Evolutionary conservation across 805 yeast species (phyloP).

Genomic region (Kuraishia capsulata): DNA sequence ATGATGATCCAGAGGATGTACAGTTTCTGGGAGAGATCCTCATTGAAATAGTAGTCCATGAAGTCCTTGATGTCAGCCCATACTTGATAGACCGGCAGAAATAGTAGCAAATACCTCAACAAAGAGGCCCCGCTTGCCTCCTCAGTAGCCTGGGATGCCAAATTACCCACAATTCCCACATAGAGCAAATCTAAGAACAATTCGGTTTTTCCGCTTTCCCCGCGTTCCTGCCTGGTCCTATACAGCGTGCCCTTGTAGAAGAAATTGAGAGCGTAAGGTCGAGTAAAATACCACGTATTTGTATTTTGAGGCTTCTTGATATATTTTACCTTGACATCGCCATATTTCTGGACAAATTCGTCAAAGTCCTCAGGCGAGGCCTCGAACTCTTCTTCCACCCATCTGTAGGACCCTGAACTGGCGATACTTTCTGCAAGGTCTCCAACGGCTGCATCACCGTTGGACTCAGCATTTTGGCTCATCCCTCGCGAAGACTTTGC

Average conservation of each 20-base stretch:
- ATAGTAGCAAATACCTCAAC: slow-evolving; percentile 38
- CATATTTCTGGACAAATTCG: slow-evolving; percentile 38
- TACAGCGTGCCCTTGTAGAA: slow-evolving; percentile 47
- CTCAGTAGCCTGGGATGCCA: slow-evolving; percentile 45
- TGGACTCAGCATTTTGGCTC: too few relatives aligned
- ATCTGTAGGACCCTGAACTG: neutral
- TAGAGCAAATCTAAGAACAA: slow-evolving; percentile 54
- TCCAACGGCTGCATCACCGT: too few relatives aligned
- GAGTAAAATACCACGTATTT: slow-evolving; percentile 29
- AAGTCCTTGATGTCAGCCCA: slow-evolving; percentile 61
- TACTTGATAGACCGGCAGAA: slow-evolving; percentile 51
- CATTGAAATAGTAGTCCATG: slow-evolving; percentile 54
- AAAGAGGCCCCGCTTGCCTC: slow-evolving; percentile 38
- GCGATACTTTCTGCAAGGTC: neutral
- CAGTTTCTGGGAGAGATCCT: slow-evolving; percentile 45
- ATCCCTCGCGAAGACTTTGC: too few relatives aligned
- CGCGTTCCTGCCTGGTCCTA: slow-evolving; percentile 46
- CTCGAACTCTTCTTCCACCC: slow-evolving; percentile 1
- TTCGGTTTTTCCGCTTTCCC: slow-evolving; percentile 39
- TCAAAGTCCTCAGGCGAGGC: slow-evolving; percentile 11
- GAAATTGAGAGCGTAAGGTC: slow-evolving; percentile 53
- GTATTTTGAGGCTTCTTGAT: slow-evolving; percentile 28
- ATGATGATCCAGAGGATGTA: slow-evolving; percentile 45
- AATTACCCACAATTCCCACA: slow-evolving; percentile 54
- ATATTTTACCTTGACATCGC: slow-evolving; percentile 36